Conservation (phyloP, 2,329 filamentous ascomycete species). For the Pseudocercospora ulei region DNA sequence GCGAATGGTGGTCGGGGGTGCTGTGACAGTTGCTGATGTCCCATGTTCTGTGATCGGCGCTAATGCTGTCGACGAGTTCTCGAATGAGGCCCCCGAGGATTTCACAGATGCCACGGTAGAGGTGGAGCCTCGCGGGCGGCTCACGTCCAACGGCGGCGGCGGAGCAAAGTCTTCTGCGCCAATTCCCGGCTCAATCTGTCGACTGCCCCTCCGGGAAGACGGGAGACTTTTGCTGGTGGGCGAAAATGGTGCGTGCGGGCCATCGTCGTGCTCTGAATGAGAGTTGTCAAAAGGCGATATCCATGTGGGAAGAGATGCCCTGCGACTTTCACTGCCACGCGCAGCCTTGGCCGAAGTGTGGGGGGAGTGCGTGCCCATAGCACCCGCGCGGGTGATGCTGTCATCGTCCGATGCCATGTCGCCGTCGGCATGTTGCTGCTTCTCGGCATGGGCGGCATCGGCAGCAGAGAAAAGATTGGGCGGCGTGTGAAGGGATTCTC, state of each 20-base stretch:
- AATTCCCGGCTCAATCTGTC: conserved; percentile 19
- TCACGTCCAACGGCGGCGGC: conserved; percentile 6
- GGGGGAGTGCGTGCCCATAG: conserved; percentile 1
- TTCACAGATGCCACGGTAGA: conserved; percentile 20
- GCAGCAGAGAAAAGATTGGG: conserved; percentile 15
- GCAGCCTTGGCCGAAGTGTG: conserved; percentile 6
- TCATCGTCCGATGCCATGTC: conserved; percentile 26
- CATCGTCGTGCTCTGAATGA: conserved; percentile 6
- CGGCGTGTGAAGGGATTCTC: conserved; percentile 1
- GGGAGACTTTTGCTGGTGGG: conserved; percentile 21
- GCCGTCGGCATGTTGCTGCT: conserved; percentile 15
- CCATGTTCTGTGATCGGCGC: conserved; percentile 25
- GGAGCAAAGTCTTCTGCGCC: conserved; percentile 27
- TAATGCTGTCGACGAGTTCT: conserved; percentile 15
- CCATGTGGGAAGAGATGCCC: conserved; percentile 24
- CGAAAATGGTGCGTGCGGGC: conserved; percentile 6
- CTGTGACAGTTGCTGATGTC: conserved; percentile 4
- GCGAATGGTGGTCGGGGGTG: conserved; percentile 3
- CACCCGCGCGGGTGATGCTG: conserved; percentile 1
- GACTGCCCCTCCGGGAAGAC: conserved; percentile 28
- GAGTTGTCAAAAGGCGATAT: conserved; percentile 17
- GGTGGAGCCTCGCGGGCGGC: conserved; percentile 22
- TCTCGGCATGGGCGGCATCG: conserved; percentile 18
- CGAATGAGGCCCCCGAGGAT: conserved; percentile 18
- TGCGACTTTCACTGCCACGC: conserved; percentile 11